Conservation (phyloP, 2,329 filamentous ascomycete species). For the Arthrobotrys entomopaga region DNA sequence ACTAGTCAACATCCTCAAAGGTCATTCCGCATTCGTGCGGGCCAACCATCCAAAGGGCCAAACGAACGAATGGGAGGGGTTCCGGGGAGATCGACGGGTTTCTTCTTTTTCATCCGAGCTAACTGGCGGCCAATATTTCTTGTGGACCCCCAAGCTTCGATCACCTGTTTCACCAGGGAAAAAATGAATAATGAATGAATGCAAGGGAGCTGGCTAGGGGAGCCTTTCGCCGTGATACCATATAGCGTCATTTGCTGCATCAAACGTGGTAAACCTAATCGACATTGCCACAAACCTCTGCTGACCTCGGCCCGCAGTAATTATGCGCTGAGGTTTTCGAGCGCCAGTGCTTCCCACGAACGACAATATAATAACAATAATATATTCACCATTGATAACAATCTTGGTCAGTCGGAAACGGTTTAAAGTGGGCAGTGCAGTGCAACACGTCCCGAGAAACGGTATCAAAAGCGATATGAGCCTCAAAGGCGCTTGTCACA, state of each 20-base stretch:
- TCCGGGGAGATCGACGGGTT: slow-evolving; percentile 7
- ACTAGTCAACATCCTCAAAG: slow-evolving; percentile 21
- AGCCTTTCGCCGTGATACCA: slow-evolving; percentile 26
- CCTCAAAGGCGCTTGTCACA: slow-evolving; percentile 34
- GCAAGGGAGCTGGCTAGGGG: slow-evolving; percentile 23
- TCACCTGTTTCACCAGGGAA: slow-evolving; percentile 25
- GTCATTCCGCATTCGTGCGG: slow-evolving; percentile 33
- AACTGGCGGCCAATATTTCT: not conserved
- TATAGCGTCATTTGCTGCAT: slow-evolving; percentile 50
- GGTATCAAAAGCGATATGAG: slow-evolving; percentile 47
- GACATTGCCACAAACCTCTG: slow-evolving; percentile 41
- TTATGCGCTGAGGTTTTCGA: slow-evolving; percentile 11
- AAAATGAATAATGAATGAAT: not conserved
- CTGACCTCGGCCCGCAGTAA: slow-evolving; percentile 9
- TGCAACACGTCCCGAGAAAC: slow-evolving; percentile 6
- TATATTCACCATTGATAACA: no score
- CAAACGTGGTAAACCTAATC: slow-evolving; percentile 35
- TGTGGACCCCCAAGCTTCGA: slow-evolving; percentile 33
- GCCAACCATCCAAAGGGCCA: slow-evolving; percentile 11
- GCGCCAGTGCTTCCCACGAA: not conserved
- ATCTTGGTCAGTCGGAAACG: not conserved
- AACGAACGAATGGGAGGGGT: slow-evolving; percentile 41
- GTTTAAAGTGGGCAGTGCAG: slow-evolving; percentile 35
- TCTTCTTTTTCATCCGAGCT: not conserved
- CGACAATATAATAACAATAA: no score